A percentile compares a stretch with the other conserved stretches of the same genome.
These are phyloP conservation scores for Byssochlamys sp. DNA, from an alignment of 2,329 filamentous ascomycete genomes.

Conservation along the genomic window DNA sequence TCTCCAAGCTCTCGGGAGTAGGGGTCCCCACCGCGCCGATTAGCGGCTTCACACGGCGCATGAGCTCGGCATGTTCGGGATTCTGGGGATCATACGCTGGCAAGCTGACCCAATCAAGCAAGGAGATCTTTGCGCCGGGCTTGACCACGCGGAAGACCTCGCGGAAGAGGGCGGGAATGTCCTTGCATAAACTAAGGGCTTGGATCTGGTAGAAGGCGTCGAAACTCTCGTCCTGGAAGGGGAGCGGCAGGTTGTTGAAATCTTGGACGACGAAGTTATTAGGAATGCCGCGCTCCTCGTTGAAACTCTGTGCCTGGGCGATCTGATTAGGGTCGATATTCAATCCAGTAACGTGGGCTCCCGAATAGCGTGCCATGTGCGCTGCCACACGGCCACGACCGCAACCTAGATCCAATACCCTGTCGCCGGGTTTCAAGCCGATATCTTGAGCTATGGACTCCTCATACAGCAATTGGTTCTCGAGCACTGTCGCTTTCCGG, in stretches of 20 bases:
- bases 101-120: constrained; percentile 47
- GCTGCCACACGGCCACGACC: constrained; percentile 46
- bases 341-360: constrained; percentile 41
- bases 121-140: constrained; percentile 42
- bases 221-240: constrained; percentile 41
- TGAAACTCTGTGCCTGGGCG: constrained; percentile 38
- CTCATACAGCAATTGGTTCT: constrained; percentile 47
- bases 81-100: constrained; percentile 41
- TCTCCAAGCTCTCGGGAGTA: constrained; percentile 40
- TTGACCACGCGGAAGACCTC: constrained; percentile 44
- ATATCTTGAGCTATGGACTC: constrained; percentile 42
- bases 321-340: constrained; percentile 49
- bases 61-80: constrained; percentile 41
- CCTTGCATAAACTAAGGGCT: constrained; percentile 46
- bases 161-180: constrained; percentile 37
- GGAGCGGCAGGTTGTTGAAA: constrained; percentile 44
- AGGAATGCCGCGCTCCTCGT: constrained; percentile 33
- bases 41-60: constrained; percentile 47
- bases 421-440: constrained; percentile 36
- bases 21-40: constrained; percentile 49
- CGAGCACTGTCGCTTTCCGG: constrained; percentile 39
- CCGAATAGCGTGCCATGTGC: constrained; percentile 43
- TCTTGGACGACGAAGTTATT: constrained; percentile 44
- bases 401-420: constrained; percentile 45
- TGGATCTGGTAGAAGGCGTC: constrained; percentile 51